A percentile compares a stretch with the other conserved stretches of the same genome.
phyloP scores from a whole-genome alignment of 768 basidiomycete genomes.

The Lactarius quietus region DNA sequence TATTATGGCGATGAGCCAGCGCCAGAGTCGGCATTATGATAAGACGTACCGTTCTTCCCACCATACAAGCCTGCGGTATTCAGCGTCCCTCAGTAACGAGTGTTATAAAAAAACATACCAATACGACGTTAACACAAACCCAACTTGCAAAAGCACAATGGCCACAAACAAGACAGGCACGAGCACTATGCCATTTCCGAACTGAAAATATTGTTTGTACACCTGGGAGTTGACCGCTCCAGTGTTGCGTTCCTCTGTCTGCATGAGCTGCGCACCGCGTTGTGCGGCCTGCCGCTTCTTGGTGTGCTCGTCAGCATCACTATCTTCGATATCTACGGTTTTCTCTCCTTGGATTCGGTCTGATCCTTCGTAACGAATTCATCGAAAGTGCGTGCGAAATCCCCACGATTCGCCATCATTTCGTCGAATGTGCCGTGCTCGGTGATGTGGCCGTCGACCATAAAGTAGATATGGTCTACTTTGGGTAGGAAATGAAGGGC shows the following conservation, averaged over 20 bases:
- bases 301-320: conserved; percentile 35
- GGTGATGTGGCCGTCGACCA: conserved; percentile 71
- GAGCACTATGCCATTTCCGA: conserved; percentile 62
- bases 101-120: conserved; percentile 46
- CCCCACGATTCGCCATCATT: conserved; percentile 58
- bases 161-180: conserved; percentile 63
- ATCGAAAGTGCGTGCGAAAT: conserved; percentile 49
- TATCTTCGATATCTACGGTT: conserved; percentile 36
- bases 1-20: conserved; percentile 29
- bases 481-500: conserved; percentile 86
- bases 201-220: conserved; percentile 61
- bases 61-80: conserved; percentile 62
- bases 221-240: conserved; percentile 59
- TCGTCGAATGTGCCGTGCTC: conserved; percentile 79
- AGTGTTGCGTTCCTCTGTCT: conserved; percentile 76
- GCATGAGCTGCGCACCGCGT: conserved; percentile 63
- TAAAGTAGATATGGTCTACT: conserved; percentile 80
- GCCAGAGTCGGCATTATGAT: background rate
- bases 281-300: conserved; percentile 37
- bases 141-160: conserved; percentile 62
- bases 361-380: conserved; percentile 62
- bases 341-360: conserved; percentile 44
- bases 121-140: conserved; percentile 68
- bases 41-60: conserved; percentile 65
- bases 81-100: conserved; percentile 4